Evolutionary conservation across 441 rosid genomes (phyloP).

Genomic region (Pelargonium citronellum): DNA sequence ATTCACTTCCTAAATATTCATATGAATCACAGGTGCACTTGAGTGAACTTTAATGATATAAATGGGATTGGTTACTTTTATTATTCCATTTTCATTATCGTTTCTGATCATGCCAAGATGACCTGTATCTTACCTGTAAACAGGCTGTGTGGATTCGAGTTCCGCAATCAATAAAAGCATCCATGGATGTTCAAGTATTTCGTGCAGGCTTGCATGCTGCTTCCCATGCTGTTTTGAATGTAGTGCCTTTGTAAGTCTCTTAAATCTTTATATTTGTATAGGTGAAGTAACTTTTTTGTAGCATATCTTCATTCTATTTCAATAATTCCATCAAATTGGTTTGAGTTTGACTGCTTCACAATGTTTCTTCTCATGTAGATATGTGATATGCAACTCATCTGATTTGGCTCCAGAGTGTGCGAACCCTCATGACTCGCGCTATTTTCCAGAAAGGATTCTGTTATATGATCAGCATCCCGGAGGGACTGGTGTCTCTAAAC

Average conservation of each 20-base stretch:
- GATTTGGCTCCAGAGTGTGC: slow-evolving; percentile 98
- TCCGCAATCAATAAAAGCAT: slow-evolving; percentile 50
- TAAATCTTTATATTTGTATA: background rate
- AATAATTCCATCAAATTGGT: background rate
- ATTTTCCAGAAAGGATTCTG: slow-evolving; percentile 65
- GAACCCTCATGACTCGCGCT: slow-evolving; percentile 52
- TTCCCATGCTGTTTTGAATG: slow-evolving; percentile 80
- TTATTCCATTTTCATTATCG: slow-evolving; percentile 4
- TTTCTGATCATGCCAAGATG: background rate
- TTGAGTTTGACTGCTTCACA: slow-evolving; percentile 19
- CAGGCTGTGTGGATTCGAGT: slow-evolving; percentile 93
- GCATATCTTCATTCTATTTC: background rate
- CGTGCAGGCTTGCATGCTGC: slow-evolving; percentile 88
- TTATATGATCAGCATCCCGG: slow-evolving; percentile 88
- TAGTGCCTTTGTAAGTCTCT: slow-evolving; percentile 64
- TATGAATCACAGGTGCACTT: slow-evolving; percentile 69
- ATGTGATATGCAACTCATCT: slow-evolving; percentile 65
- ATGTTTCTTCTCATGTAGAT: slow-evolving; percentile 40
- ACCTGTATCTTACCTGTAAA: slow-evolving; percentile 8
- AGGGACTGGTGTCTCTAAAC: slow-evolving; percentile 79
- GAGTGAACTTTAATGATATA: background rate
- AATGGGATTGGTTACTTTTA: background rate
- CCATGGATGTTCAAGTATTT: slow-evolving; percentile 37
- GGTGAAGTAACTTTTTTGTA: background rate
- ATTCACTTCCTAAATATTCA: slow-evolving; percentile 63